phyloP scores from a whole-genome alignment of 139 green algal species.

The Chlamydomonas sphaeroides region DNA sequence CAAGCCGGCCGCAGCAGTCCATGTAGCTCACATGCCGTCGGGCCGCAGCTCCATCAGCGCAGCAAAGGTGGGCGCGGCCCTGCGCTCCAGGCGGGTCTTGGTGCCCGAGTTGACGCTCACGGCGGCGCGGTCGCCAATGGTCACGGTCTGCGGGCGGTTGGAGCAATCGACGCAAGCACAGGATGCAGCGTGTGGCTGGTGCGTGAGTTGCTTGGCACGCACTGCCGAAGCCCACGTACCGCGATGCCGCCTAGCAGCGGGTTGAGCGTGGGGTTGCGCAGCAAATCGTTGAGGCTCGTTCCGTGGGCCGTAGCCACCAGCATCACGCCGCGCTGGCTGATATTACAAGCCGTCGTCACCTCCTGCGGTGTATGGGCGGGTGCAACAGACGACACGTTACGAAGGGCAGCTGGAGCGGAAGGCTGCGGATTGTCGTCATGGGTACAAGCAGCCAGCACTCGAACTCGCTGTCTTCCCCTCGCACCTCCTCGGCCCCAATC shows the following conservation, averaged over 20 bases:
- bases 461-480: neutral
- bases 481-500: constrained; percentile 46
- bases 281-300: constrained; percentile 28
- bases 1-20: too few relatives aligned
- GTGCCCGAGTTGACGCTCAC: neutral
- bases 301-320: constrained; percentile 94
- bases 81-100: constrained; percentile 36
- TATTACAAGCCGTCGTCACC: constrained; percentile 83
- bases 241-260: constrained; percentile 84
- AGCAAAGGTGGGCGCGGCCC: constrained; percentile 1
- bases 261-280: constrained; percentile 83
- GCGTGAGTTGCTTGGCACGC: neutral
- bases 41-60: neutral
- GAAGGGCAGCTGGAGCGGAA: too few relatives aligned
- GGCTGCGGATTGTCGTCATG: too few relatives aligned
- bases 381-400: too few relatives aligned
- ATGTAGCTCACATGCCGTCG: neutral
- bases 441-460: too few relatives aligned
- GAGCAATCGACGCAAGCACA: too few relatives aligned
- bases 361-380: constrained; percentile 36
- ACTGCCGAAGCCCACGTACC: neutral
- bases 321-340: constrained; percentile 90
- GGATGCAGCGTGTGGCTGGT: too few relatives aligned
- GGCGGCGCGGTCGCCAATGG: constrained; percentile 56
- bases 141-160: constrained; percentile 55